Base-by-base conservation (phyloP, 768 basidiomycete genomes). In the Lactarius pseudohatsudake region DNA sequence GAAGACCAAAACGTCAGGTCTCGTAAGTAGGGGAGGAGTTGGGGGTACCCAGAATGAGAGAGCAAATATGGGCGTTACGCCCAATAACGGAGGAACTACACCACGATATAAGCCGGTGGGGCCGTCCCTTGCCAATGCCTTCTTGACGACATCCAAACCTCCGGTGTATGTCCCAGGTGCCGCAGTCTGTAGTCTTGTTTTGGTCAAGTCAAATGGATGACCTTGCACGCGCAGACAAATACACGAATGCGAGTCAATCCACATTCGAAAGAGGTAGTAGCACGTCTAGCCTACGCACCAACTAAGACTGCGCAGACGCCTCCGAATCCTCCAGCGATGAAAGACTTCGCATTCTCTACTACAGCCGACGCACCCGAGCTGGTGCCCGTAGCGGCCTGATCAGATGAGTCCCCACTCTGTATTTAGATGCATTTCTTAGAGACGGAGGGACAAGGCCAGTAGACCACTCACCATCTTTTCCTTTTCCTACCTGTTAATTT, bases 41-140 rank as follows among this genome's bases (percentile, higher is more conserved):
- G 26, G 50, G 13, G 15, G 22, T 76, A 95, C 96, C 96, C 96
- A 98, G 82, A 99, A 98, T 4, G 94, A 96, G 36, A 98, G 80
- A 4, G 97, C 97, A 73, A 99, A 99, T 74, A 98, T 98, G 40
- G 97, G 97, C 5, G 97, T 98, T 34, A 99, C 94, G 34, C 96
- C 94, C 36, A 97, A 80, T 65, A 98, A 77, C 54, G 96, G 96
- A 40, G 96, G 95, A 4, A 96, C 90, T 79, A 98, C 94, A 41
- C 94, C 94, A 68, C 94, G 91, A 74, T 95, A 96, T 75, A 96
- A 74, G 34, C 97, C 97, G 59, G 81, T 82, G 54, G 91, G 71
- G 55, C 97, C 97, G 84, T 98, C 97, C 64, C 87, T 84, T n/a
- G 92, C 93, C 60, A 98, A 70, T 0, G 90, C 89, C 79, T 93